Conservation (phyloP, 2,329 filamentous ascomycete species). For the Apiospora malaysiana region DNA sequence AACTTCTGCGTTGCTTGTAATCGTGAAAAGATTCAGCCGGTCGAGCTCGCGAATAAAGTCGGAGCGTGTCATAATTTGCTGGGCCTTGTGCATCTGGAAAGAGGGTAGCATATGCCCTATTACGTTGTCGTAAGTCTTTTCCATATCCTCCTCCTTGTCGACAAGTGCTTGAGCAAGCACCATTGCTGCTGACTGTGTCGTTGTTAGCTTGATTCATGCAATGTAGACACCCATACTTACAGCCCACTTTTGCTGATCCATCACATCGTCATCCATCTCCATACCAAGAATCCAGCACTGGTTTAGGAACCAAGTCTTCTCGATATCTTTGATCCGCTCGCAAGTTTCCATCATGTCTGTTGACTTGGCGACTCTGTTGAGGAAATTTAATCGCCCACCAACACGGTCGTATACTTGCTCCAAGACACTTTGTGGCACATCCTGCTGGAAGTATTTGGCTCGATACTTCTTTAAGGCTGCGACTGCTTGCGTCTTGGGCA, state of each 20-base stretch:
- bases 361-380: conserved; percentile 90
- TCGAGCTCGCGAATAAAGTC: conserved; percentile 95
- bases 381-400: conserved; percentile 85
- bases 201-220: conserved; percentile 5
- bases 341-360: conserved; percentile 80
- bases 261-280: conserved; percentile 94
- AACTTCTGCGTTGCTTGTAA: conserved; percentile 85
- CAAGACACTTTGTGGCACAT: conserved; percentile 59
- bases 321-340: conserved; percentile 70
- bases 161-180: conserved; percentile 89
- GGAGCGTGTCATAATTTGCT: conserved; percentile 92
- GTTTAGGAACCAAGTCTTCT: conserved; percentile 82
- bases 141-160: conserved; percentile 73
- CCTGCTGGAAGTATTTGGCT: conserved; percentile 75
- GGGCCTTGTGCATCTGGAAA: conserved; percentile 80
- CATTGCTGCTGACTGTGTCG: conserved; percentile 80
- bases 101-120: conserved; percentile 79
- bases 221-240: conserved; percentile 55
- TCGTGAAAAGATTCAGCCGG: conserved; percentile 93
- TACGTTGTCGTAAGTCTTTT: conserved; percentile 69
- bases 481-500: conserved; percentile 80
- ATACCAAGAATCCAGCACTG: conserved; percentile 78
- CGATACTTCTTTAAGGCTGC: conserved; percentile 80
- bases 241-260: conserved; percentile 97
- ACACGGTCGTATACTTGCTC: conserved; percentile 85